These are phyloP conservation scores for Leucocoprinus leucothites DNA, from an alignment of 768 basidiomycete genomes.

Conservation along the genomic window DNA sequence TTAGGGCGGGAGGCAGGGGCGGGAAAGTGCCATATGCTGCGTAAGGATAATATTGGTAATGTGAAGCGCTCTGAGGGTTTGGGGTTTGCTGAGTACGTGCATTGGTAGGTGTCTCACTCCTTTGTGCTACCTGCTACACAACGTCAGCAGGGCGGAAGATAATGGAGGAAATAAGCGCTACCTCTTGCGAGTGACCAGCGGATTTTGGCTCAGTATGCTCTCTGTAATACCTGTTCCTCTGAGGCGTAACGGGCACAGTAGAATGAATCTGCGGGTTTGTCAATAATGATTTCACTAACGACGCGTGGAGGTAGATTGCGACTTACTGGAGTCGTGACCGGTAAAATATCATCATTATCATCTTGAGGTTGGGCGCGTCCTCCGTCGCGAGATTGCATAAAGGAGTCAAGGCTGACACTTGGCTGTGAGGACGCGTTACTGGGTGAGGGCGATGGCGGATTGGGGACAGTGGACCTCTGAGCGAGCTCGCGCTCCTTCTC, in stretches of 20 bases:
- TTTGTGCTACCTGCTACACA: conserved; percentile 28
- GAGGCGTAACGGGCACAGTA: conserved; percentile 50
- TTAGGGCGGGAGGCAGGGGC: conserved; percentile 23
- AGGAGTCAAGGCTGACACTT: conserved; percentile 42
- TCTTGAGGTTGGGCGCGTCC: conserved; percentile 29
- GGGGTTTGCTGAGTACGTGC: conserved; percentile 31
- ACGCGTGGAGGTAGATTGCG: conserved; percentile 28
- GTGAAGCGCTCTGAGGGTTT: conserved; percentile 26
- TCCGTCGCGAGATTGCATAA: conserved; percentile 57
- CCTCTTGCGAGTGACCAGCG: conserved; percentile 25
- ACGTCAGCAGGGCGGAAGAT: conserved; percentile 17
- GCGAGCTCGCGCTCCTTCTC: conserved; percentile 47
- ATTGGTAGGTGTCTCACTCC: conserved; percentile 44
- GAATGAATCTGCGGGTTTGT: background rate
- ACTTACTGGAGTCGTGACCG: conserved; percentile 1
- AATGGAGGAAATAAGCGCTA: conserved; percentile 18
- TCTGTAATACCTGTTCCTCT: conserved; percentile 60
- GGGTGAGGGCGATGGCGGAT: conserved; percentile 50
- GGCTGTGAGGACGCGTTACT: conserved; percentile 43
- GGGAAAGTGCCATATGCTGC: conserved; percentile 36
- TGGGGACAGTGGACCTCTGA: conserved; percentile 27
- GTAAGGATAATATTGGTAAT: conserved; percentile 38
- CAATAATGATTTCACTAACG: background rate
- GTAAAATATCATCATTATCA: conserved; percentile 1
- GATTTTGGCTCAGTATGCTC: conserved; percentile 41